Percentiles rank a stretch among this genome's conserved stretches.
Conservation (phyloP, 371 early-diverging fungal species). For the Ordospora pajunii region DNA sequence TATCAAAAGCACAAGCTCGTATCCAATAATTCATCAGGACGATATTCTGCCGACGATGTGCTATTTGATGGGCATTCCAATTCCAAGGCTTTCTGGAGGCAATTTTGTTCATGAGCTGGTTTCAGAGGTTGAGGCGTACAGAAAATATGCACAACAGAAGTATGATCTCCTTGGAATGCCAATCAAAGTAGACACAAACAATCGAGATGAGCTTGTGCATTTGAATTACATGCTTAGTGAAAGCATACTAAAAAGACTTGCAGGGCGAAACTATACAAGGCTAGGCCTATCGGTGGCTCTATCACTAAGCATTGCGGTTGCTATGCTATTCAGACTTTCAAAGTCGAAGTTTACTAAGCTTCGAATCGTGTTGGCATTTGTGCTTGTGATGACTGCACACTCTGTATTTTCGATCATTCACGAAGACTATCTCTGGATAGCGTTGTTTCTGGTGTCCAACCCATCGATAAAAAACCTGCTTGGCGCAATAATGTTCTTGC, state of each 20-base stretch:
- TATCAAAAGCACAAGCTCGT: not conserved
- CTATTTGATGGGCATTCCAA: slow-evolving; percentile 47
- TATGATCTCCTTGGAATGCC: not conserved
- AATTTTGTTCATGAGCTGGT: slow-evolving; percentile 52
- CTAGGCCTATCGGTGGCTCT: not conserved
- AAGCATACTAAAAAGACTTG: not conserved
- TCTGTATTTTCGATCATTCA: slow-evolving; percentile 44
- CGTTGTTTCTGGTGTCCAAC: slow-evolving; percentile 10
- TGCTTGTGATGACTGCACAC: slow-evolving; percentile 18
- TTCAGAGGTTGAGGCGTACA: not conserved
- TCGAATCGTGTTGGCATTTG: not conserved
- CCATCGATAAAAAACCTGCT: slow-evolving; percentile 19
- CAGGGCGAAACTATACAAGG: not conserved
- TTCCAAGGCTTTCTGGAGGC: slow-evolving; percentile 55
- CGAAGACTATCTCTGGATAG: slow-evolving; percentile 28
- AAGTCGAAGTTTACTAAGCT: not conserved
- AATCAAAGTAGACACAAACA: not conserved
- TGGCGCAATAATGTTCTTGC: not conserved
- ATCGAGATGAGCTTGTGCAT: not conserved
- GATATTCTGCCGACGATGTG: slow-evolving; percentile 61
- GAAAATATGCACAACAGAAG: slow-evolving; percentile 20
- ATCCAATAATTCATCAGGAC: slow-evolving; percentile 54
- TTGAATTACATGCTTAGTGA: not conserved
- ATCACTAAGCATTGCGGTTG: not conserved
- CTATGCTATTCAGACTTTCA: not conserved